phyloP scores from a whole-genome alignment of 192 early-diverging fungal genomes.

The Rhizoclosmatium sp. region DNA sequence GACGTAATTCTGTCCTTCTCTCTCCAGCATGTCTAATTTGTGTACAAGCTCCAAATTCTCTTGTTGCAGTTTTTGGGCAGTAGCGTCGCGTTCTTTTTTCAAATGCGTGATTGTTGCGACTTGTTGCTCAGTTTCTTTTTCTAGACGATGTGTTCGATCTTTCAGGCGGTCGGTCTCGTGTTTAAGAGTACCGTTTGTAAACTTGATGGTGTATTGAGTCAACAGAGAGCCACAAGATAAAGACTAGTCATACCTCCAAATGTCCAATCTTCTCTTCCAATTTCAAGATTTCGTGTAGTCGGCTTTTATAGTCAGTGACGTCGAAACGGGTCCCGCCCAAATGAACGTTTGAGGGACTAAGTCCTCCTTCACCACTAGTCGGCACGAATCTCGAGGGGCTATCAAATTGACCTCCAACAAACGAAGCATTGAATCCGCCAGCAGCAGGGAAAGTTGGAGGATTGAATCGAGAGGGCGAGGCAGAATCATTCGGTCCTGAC shows the following conservation, averaged over 20 bases:
- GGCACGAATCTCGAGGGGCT: too few species aligned
- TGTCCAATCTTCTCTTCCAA: conserved; percentile 10
- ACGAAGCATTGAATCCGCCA: too few species aligned
- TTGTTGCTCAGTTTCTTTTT: conserved; percentile 11
- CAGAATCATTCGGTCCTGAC: too few species aligned
- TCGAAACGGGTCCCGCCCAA: neutral
- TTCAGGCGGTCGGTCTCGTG: neutral
- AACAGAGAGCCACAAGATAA: neutral
- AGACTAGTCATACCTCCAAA: conserved; percentile 17
- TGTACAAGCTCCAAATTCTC: conserved; percentile 5
- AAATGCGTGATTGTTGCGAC: neutral
- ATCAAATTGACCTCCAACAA: too few species aligned
- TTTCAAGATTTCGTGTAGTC: neutral
- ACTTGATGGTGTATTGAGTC: neutral
- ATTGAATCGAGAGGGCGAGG: too few species aligned
- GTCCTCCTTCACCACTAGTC: too few species aligned
- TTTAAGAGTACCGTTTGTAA: conserved; percentile 1
- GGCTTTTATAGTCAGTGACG: conserved; percentile 1
- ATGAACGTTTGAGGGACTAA: too few species aligned
- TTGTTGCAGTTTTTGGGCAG: neutral
- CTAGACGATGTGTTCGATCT: neutral
- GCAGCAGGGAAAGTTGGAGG: too few species aligned
- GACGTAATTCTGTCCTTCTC: neutral
- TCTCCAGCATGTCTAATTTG: conserved; percentile 10
- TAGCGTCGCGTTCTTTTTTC: neutral